Base-by-base conservation (phyloP, 2,329 filamentous ascomycete species). In the Bipolaris bicolor region DNA sequence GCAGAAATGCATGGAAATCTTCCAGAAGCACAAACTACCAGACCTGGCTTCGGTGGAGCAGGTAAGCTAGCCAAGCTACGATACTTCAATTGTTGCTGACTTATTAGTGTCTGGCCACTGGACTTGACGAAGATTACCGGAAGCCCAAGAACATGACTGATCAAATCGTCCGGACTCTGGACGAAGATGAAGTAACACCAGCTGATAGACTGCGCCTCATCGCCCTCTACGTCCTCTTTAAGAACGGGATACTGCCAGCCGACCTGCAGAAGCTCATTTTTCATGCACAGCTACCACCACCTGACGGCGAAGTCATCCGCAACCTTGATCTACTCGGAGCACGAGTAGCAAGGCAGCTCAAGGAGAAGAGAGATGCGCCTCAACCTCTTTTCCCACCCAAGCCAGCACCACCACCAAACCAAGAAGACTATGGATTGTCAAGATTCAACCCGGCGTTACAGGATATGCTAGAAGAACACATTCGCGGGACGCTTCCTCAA, bases 1-100 rank as follows among this genome's bases (percentile, higher is more conserved):
- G 1, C 90, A 97, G 74, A 92, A 97, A 74, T 96, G 92, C 74
- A 98, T 98, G 93, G 92, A 92, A 67, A 86, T 90, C 36, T 99
- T 99, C 69, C 88, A 96, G 73, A 81, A 87, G 50, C 86, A 89
- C 73, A 97, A 96, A 72, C 82, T 99, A 6, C 84, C 90, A 6
- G 95, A 99, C 70, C 83, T 98, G 56, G 92, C 92, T 11, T 89
- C 90, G 0, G 85, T 93, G 5, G 95, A 99, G 77, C 95, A 98
- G 78, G 83, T 84, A 68, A 55, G 67, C 58, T 7, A 20, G n/a
- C 15, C 24, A 13, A 43, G 1, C 4, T 5, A 9, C 9, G 4
- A 15, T 7, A 2, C 6, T 22, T 3, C 5, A n/a, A 9, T 15
- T 7, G 22, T 37, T 40, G 31, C 56, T 63, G 36, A 65, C 53